phyloP scores from a whole-genome alignment of 305 asterid species.

The Fraxinus nigra region DNA sequence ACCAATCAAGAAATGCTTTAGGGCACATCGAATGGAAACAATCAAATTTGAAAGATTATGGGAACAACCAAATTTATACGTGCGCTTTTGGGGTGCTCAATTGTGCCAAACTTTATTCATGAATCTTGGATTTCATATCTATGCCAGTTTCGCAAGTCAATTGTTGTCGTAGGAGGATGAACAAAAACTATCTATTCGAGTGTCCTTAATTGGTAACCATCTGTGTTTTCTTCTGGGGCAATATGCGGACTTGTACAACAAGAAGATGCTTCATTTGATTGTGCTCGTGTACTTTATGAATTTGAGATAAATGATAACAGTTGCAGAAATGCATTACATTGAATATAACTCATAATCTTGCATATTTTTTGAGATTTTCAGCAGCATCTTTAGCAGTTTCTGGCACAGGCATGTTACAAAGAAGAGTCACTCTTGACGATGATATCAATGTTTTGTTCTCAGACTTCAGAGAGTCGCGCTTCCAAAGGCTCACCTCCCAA shows the following conservation, averaged over 20 bases:
- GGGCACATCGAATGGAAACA: neutral
- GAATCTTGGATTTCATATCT: neutral
- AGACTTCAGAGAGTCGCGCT: constrained; percentile 18
- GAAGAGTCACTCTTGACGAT: constrained; percentile 36
- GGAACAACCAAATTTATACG: neutral
- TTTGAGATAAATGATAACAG: neutral
- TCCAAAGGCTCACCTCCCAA: constrained; percentile 39
- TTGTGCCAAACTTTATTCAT: neutral
- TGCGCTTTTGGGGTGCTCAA: neutral
- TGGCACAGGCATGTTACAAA: constrained; percentile 24
- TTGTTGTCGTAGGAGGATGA: neutral
- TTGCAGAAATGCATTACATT: neutral
- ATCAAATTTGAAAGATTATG: neutral
- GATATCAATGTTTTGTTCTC: constrained; percentile 31
- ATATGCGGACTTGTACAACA: neutral
- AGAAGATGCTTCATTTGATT: neutral
- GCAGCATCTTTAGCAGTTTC: constrained; percentile 26
- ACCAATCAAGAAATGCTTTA: neutral
- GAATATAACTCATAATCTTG: constrained; percentile 25
- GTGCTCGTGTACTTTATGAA: neutral
- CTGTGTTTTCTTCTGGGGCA: neutral
- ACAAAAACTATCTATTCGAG: neutral
- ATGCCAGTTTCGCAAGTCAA: neutral
- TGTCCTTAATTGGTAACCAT: neutral
- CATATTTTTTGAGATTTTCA: constrained; percentile 23